Percentiles rank a stretch among this genome's conserved stretches.
Conservation (phyloP, 2,329 filamentous ascomycete genomes). For the Exophiala phaeomuriformis region DNA sequence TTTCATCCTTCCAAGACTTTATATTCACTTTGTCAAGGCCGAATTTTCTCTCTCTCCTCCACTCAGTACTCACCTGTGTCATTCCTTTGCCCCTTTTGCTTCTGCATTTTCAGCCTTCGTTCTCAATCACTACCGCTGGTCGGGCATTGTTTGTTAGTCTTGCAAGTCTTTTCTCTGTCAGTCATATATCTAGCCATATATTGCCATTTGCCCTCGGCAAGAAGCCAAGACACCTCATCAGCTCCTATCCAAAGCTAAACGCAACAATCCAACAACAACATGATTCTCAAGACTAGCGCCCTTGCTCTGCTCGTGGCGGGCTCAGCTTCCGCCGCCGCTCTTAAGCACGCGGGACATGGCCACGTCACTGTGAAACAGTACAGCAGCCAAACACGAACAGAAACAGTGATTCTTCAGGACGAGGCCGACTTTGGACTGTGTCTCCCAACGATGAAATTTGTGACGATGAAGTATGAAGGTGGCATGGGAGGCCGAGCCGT, state of each 20-base stretch:
- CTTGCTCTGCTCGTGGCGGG: constrained; percentile 16
- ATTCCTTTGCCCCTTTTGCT: constrained; percentile 1
- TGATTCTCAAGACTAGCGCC: constrained; percentile 18
- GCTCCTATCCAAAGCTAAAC: not conserved
- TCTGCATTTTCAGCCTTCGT: constrained; percentile 6
- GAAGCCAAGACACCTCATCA: constrained; percentile 1
- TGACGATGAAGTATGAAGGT: constrained; percentile 51
- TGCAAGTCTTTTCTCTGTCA: constrained; percentile 13
- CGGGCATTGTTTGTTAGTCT: constrained; percentile 13
- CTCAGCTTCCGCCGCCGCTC: constrained; percentile 21
- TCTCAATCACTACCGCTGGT: constrained; percentile 21
- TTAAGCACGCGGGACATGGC: not conserved
- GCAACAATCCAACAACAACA: constrained; percentile 2
- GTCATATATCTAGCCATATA: not conserved
- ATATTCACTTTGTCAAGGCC: not conserved
- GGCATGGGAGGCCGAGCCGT: constrained; percentile 47
- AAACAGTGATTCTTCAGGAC: constrained; percentile 18
- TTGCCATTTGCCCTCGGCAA: not conserved
- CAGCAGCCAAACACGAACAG: constrained; percentile 7
- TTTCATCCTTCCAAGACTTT: constrained; percentile 13
- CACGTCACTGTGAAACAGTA: constrained; percentile 5
- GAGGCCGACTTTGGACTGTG: constrained; percentile 44
- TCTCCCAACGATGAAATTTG: constrained; percentile 50
- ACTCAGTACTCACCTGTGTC: not conserved
- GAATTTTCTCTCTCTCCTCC: constrained; percentile 8